Conservation (phyloP, 2,329 filamentous ascomycete genomes). For the Colletotrichum shisoi region DNA sequence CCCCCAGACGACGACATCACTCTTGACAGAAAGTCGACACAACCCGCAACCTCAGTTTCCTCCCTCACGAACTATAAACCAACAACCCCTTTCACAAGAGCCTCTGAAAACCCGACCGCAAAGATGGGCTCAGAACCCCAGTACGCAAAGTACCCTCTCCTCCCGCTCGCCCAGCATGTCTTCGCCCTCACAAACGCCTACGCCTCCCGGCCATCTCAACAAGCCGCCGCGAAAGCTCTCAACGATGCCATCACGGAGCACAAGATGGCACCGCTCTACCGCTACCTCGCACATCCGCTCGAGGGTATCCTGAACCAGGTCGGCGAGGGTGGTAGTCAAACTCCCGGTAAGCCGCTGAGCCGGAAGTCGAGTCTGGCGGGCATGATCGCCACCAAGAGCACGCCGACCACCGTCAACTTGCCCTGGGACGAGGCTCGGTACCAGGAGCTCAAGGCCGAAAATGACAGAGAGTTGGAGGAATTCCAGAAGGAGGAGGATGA, state of each 20-base stretch:
- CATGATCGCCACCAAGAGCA: constrained; percentile 76
- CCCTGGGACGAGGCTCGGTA: constrained; percentile 94
- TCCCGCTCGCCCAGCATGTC: constrained; percentile 83
- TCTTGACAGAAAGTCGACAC: constrained; percentile 26
- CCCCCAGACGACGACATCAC: constrained; percentile 38
- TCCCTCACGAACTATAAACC: neutral
- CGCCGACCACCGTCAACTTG: constrained; percentile 71
- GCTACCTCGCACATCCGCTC: constrained; percentile 80
- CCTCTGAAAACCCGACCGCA: constrained; percentile 12
- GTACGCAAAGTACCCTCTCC: constrained; percentile 83
- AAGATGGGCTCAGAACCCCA: constrained; percentile 80
- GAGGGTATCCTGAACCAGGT: constrained; percentile 82
- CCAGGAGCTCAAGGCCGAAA: constrained; percentile 76
- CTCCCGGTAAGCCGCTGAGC: constrained; percentile 65
- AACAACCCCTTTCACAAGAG: neutral
- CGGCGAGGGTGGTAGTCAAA: constrained; percentile 66
- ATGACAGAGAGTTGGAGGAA: constrained; percentile 77
- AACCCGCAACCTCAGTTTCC: constrained; percentile 24
- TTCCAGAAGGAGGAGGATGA: constrained; percentile 91
- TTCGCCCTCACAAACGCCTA: constrained; percentile 86
- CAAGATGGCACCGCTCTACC: constrained; percentile 88
- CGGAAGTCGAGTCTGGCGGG: constrained; percentile 75
- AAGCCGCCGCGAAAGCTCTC: constrained; percentile 74
- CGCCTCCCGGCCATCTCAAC: constrained; percentile 70
- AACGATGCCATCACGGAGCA: constrained; percentile 84